Evolutionary conservation across 805 yeast genomes (phyloP).

Genomic region (Yamadazyma endophytica): DNA sequence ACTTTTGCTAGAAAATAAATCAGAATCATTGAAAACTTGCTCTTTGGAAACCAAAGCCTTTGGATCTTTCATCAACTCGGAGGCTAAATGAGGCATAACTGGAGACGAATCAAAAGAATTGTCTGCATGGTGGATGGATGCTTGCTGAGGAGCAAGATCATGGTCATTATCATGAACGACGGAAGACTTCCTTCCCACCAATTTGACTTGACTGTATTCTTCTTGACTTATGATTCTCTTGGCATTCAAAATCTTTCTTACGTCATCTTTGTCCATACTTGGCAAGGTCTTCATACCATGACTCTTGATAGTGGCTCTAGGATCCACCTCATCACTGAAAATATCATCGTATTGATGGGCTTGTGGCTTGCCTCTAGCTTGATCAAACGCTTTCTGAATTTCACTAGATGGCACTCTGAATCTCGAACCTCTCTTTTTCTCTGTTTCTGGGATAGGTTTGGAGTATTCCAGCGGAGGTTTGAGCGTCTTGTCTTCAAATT

Average conservation of each 20-base stretch:
- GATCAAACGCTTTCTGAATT: slow-evolving; percentile 28
- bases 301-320: slow-evolving; percentile 33
- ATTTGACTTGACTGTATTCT: slow-evolving; percentile 33
- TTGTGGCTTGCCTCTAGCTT: slow-evolving; percentile 30
- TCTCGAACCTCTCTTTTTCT: slow-evolving; percentile 20
- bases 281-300: slow-evolving; percentile 47
- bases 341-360: slow-evolving; percentile 35
- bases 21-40: slow-evolving; percentile 24
- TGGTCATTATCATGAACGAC: slow-evolving; percentile 21
- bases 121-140: slow-evolving; percentile 27
- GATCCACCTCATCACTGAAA: slow-evolving; percentile 10
- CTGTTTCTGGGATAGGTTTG: slow-evolving; percentile 1
- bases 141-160: slow-evolving; percentile 29
- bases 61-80: slow-evolving; percentile 27
- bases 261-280: slow-evolving; percentile 45
- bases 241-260: slow-evolving; percentile 34
- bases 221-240: slow-evolving; percentile 37
- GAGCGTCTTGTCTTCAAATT: slow-evolving; percentile 1
- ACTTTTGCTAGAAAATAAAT: slow-evolving; percentile 8
- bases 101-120: slow-evolving; percentile 12
- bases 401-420: slow-evolving; percentile 42
- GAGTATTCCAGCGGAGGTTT: slow-evolving; percentile 2
- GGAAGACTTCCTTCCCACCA: slow-evolving; percentile 23
- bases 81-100: slow-evolving; percentile 36
- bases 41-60: slow-evolving; percentile 25